Conservation (phyloP, 768 basidiomycete species). For the Cystofilobasidium macerans region DNA sequence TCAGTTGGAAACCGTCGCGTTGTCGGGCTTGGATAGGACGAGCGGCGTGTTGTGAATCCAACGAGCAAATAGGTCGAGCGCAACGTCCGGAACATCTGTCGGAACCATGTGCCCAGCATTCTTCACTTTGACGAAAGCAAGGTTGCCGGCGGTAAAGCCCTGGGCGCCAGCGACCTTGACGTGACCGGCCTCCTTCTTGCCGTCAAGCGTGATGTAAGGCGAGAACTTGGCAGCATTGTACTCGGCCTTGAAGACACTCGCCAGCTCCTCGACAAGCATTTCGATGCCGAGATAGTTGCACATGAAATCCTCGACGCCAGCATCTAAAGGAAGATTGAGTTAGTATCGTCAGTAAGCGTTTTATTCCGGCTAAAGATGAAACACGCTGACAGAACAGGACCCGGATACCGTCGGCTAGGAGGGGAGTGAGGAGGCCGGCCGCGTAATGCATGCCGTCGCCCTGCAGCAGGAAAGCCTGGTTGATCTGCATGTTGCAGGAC, state of each 20-base stretch:
- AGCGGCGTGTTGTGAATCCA: slow-evolving; percentile 22
- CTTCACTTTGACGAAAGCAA: slow-evolving; percentile 65
- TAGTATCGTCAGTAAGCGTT: too few relatives aligned
- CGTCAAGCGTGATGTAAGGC: slow-evolving; percentile 50
- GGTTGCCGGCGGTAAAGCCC: slow-evolving; percentile 61
- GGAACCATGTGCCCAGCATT: slow-evolving; percentile 77
- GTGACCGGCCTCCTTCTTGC: slow-evolving; percentile 56
- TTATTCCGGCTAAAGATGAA: too few relatives aligned
- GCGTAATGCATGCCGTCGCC: slow-evolving; percentile 82
- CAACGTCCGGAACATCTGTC: slow-evolving; percentile 76
- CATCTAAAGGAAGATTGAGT: too few relatives aligned
- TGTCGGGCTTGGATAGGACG: slow-evolving; percentile 15
- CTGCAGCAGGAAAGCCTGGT: slow-evolving; percentile 43
- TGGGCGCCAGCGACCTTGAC: slow-evolving; percentile 52
- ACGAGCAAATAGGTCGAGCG: slow-evolving; percentile 48
- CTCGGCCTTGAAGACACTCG: slow-evolving; percentile 52
- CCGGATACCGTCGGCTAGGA: slow-evolving; percentile 70
- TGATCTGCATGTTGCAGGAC: slow-evolving; percentile 12
- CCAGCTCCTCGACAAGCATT: slow-evolving; percentile 58
- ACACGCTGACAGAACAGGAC: too few relatives aligned
- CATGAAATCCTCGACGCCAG: slow-evolving; percentile 58
- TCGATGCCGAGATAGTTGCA: slow-evolving; percentile 69
- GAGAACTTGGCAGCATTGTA: slow-evolving; percentile 46
- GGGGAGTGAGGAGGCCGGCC: slow-evolving; percentile 61
- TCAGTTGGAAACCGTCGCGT: too few relatives aligned